Conservation (phyloP, 2,329 filamentous ascomycete species). For the Fusarium concolor region DNA sequence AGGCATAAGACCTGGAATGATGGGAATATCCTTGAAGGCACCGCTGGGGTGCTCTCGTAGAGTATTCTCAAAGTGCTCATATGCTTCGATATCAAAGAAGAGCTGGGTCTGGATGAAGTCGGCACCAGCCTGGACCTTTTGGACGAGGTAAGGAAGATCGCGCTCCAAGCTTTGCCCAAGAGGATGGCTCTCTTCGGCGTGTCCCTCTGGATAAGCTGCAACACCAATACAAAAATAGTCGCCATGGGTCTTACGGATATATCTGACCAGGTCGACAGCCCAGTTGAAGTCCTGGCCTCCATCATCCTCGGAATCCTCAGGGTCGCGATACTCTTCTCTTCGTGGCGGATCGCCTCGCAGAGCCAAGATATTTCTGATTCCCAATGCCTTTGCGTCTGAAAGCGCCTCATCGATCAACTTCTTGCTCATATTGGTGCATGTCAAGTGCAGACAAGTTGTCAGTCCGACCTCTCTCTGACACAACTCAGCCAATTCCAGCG, state of each 20-base stretch:
- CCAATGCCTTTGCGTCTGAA: conserved; percentile 88
- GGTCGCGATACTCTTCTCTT: conserved; percentile 83
- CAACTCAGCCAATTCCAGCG: conserved; percentile 92
- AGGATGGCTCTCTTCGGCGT: conserved; percentile 90
- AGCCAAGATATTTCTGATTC: conserved; percentile 93
- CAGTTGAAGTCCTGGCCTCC: conserved; percentile 85
- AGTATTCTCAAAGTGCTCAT: conserved; percentile 80
- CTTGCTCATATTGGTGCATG: conserved; percentile 97
- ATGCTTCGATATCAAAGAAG: conserved; percentile 91
- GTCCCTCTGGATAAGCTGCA: conserved; percentile 94
- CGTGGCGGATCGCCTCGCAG: conserved; percentile 91
- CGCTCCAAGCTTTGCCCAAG: conserved; percentile 75
- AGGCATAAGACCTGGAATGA: conserved; percentile 96
- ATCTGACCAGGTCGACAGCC: conserved; percentile 88
- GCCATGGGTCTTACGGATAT: conserved; percentile 86
- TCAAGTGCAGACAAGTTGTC: conserved; percentile 95
- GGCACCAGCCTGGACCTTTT: conserved; percentile 90
- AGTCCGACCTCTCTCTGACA: conserved; percentile 92
- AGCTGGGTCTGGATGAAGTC: conserved; percentile 99
- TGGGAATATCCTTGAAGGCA: conserved; percentile 85
- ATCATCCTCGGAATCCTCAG: conserved; percentile 67
- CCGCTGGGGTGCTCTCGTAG: conserved; percentile 86
- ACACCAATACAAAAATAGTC: conserved; percentile 98
- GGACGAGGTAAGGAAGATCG: conserved; percentile 88
- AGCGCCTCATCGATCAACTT: conserved; percentile 87